Base-by-base conservation (phyloP, 345 rosid species). In the Populus alba region DNA sequence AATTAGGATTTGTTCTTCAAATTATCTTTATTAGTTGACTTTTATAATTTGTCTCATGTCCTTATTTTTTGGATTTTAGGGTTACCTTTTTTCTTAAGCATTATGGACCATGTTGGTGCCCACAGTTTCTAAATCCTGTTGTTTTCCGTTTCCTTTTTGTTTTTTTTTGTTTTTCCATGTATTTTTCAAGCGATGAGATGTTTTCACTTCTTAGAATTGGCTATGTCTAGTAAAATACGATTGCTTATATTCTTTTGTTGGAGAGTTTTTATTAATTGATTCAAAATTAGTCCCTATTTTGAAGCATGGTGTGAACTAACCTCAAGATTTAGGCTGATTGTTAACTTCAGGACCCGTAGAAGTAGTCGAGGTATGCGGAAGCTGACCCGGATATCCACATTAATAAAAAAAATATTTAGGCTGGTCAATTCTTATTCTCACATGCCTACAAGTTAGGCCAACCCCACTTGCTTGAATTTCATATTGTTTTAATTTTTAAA, bases 331-430 rank as follows among this genome's bases (percentile, higher is more conserved):
- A 29, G 31, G 27, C 27, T 27, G 27, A 1, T 29, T 0, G 0
- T 1, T 29, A 29, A 29, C 2, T 29, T 29, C 2, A 29, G 0
- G 2, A 29, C 31, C 0, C 0, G 3, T 29, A 1, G 2, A 29
- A 29, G 0, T 29, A 29, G 0, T 29, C 31, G 2, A 29, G 31
- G 2, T 29, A 29, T 2, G 2, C 2, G 2, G 0, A 29, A 29
- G 31, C 31, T 1, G 2, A 2, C 2, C 2, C 2, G 2, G 2
- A 29, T 1, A 29, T 29, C 2, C 31, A 29, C 31, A 29, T 29
- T 29, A 29, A 29, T 29, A 29, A 29, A 29, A 29, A 29, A 2
- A 1, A 29, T 2, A 1, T 29, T 29, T 8, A 57, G 62, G 13
- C 62, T 57, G 22, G 27, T 57, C 27, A 57, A 2, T 57, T 57